These are phyloP conservation scores for Pseudozyma hubeiensis DNA, from an alignment of 1,284 basidiomycete species.

Conservation along the genomic window DNA sequence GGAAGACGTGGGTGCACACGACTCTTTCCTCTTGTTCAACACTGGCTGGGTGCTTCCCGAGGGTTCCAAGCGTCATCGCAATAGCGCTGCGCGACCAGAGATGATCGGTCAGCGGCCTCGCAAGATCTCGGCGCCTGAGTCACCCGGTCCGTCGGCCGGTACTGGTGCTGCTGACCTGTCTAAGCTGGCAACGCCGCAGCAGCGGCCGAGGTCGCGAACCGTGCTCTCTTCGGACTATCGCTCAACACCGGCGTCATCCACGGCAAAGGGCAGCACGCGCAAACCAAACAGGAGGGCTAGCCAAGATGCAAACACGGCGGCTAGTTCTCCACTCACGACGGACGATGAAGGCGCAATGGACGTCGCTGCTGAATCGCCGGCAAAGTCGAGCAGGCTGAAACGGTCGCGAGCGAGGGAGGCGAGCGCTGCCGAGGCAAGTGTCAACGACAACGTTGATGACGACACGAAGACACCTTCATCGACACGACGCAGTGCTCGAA, in stretches of 20 bases:
- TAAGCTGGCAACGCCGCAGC: conserved; percentile 14
- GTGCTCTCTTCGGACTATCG: conserved; percentile 17
- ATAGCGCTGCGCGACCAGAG: conserved; percentile 21
- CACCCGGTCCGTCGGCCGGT: conserved; percentile 15
- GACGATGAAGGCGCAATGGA: conserved; percentile 31
- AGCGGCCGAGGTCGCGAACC: conserved; percentile 31
- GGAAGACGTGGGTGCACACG: conserved; percentile 76
- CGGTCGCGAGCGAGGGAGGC: conserved; percentile 16
- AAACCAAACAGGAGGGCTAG: conserved; percentile 8
- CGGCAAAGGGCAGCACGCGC: conserved; percentile 7
- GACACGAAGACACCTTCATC: not conserved
- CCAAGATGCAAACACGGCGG: conserved; percentile 8
- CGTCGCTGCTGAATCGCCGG: not conserved
- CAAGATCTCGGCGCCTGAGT: conserved; percentile 50
- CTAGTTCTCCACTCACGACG: conserved; percentile 41
- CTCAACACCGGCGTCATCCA: not conserved
- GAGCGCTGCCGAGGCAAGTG: conserved; percentile 5
- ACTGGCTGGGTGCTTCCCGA: conserved; percentile 87
- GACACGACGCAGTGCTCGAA: conserved; percentile 25
- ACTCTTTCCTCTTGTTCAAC: conserved; percentile 85
- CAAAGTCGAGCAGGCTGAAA: conserved; percentile 6
- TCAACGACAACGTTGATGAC: not conserved
- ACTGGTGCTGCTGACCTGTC: not conserved
- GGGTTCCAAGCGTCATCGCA: conserved; percentile 69
- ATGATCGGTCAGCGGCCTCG: conserved; percentile 41